A percentile compares a stretch with the other conserved stretches of the same genome.
Evolutionary conservation across 768 basidiomycete genomes (phyloP).

Genomic region (Psilocybe subaeruginosa): DNA sequence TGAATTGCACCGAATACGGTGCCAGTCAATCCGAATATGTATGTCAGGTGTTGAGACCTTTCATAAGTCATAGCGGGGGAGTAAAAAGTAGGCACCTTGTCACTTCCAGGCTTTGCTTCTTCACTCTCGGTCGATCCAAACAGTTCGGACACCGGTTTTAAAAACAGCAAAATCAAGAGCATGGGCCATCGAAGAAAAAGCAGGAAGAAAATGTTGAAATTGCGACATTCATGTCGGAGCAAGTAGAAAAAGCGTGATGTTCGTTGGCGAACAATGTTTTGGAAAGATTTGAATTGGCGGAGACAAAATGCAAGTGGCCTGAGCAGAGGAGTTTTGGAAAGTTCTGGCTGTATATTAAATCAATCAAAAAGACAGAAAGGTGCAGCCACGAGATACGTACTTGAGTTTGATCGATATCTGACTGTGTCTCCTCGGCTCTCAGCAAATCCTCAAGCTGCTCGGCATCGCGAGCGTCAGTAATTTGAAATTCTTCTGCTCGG

Average conservation of each 20-base stretch:
- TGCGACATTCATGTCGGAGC: not conserved
- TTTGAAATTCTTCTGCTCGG: not conserved
- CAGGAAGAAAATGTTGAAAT: not conserved
- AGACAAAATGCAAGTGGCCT: not conserved
- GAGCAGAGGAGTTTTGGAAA: not conserved
- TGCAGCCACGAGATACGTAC: not conserved
- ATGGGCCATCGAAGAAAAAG: not conserved
- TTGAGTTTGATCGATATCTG: not conserved
- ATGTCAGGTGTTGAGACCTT: not conserved
- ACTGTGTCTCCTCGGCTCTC: not conserved
- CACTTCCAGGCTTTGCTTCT: not conserved
- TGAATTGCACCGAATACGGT: constrained; percentile 21
- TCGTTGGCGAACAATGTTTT: not conserved
- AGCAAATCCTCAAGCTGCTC: not conserved
- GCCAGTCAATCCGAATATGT: not conserved
- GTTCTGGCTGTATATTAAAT: not conserved
- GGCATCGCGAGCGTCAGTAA: not conserved
- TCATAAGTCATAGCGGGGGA: not conserved
- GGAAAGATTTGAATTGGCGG: not conserved
- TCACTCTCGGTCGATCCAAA: not conserved
- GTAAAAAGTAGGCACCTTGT: not conserved
- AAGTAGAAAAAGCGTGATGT: too few relatives aligned
- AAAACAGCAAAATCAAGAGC: not conserved
- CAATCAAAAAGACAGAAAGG: not conserved
- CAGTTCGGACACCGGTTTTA: not conserved